A percentile compares a stretch with the other conserved stretches of the same genome.
phyloP scores from a whole-genome alignment of 805 yeast genomes.

The Ogataea polymorpha region DNA sequence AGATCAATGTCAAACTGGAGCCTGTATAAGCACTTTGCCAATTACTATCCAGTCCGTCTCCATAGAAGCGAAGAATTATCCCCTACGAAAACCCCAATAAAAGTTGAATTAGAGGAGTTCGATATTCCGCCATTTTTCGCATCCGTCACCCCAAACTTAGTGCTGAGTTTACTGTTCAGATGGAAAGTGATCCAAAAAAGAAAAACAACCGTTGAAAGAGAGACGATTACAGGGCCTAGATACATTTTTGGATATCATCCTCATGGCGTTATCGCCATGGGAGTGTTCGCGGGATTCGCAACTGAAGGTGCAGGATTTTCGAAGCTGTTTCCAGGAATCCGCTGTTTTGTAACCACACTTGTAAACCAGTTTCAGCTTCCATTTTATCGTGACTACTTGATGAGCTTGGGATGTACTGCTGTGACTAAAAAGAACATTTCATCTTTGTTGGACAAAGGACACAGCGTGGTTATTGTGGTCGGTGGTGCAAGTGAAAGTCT shows the following conservation, averaged over 20 bases:
- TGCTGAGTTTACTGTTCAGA: slow-evolving; percentile 1
- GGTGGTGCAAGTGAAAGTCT: slow-evolving; percentile 96
- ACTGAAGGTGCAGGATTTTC: slow-evolving; percentile 78
- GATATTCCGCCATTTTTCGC: slow-evolving; percentile 4
- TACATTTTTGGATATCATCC: slow-evolving; percentile 95
- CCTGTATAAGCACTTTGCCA: slow-evolving; percentile 69
- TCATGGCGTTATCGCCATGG: slow-evolving; percentile 92
- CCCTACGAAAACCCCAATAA: slow-evolving; percentile 57
- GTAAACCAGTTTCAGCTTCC: slow-evolving; percentile 83
- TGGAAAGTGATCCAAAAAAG: slow-evolving; percentile 1
- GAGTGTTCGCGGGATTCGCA: slow-evolving; percentile 79
- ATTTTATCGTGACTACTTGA: slow-evolving; percentile 78
- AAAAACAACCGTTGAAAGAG: slow-evolving; percentile 14
- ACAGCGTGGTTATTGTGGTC: slow-evolving; percentile 82
- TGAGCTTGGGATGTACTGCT: slow-evolving; percentile 78
- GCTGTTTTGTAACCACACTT: slow-evolving; percentile 72
- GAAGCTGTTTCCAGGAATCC: slow-evolving; percentile 77
- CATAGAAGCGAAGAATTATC: slow-evolving; percentile 65
- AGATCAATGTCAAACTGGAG: slow-evolving; percentile 51
- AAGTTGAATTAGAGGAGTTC: slow-evolving; percentile 5
- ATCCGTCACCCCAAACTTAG: slow-evolving; percentile 5
- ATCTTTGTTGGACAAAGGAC: slow-evolving; percentile 58
- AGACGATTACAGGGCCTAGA: slow-evolving; percentile 56
- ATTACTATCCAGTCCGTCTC: slow-evolving; percentile 75
- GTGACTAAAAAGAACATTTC: slow-evolving; percentile 74